Conservation (phyloP, 2,329 filamentous ascomycete genomes). For the Talaromyces sp. region DNA sequence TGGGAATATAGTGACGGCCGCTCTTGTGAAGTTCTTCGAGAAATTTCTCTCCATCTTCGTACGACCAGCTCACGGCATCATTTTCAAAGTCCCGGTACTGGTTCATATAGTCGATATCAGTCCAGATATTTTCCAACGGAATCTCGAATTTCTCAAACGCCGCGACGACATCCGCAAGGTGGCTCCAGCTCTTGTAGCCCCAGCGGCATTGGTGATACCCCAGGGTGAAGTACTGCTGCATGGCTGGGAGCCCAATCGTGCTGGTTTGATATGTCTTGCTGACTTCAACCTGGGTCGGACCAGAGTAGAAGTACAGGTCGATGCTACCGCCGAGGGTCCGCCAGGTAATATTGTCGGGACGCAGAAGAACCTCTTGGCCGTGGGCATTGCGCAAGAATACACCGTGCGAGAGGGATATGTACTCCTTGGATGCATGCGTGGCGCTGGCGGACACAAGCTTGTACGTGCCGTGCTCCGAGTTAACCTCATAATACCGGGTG, state of each 20-base stretch:
- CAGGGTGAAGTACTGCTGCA: slow-evolving; percentile 78
- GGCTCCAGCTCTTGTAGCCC: slow-evolving; percentile 72
- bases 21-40: slow-evolving; percentile 49
- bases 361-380: slow-evolving; percentile 66
- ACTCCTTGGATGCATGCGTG: slow-evolving; percentile 50
- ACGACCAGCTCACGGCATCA: slow-evolving; percentile 50
- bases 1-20: slow-evolving; percentile 57
- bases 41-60: slow-evolving; percentile 48
- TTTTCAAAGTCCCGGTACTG: slow-evolving; percentile 57
- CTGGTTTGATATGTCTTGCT: slow-evolving; percentile 66
- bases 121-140: slow-evolving; percentile 47
- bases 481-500: slow-evolving; percentile 66
- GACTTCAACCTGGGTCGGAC: slow-evolving; percentile 63
- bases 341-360: slow-evolving; percentile 64
- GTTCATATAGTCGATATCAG: slow-evolving; percentile 56
- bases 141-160: slow-evolving; percentile 53
- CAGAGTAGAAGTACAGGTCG: slow-evolving; percentile 75
- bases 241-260: slow-evolving; percentile 65
- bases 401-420: slow-evolving; percentile 67
- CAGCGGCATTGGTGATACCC: slow-evolving; percentile 82
- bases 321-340: slow-evolving; percentile 69
- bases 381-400: slow-evolving; percentile 75
- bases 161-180: slow-evolving; percentile 55
- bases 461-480: slow-evolving; percentile 43
- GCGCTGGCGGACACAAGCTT: slow-evolving; percentile 53